Evolutionary conservation across 768 basidiomycete genomes (phyloP), one percentile per base, ranked within the genome.

Genomic region (Floccularia luteovirens): DNA sequence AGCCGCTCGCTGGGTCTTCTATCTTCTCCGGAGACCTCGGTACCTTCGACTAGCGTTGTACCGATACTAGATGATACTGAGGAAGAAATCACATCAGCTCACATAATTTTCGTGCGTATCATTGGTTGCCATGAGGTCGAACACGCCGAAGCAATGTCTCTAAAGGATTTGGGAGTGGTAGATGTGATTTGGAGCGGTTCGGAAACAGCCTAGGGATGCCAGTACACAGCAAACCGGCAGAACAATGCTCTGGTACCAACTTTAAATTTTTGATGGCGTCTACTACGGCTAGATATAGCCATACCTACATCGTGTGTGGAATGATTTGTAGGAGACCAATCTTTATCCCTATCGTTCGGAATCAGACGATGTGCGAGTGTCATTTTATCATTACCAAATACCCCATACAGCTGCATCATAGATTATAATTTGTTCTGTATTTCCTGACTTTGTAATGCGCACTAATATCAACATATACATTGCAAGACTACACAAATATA

Each of bases 91-190:
- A 48, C 43, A 12, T 61, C 62, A 7, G 60, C 59, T 4, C 44
- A 49, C 31, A 66, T 75, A 36, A 53, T 56, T 37, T 73, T 64
- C 40, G 44, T 74, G 20, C 64, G 69, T 31, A 52, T 74, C 21
- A 62, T 63, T 31, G 57, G 64, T 38, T 73, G 70, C 45, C 51
- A 50, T 11, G 50, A 60, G 43, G 60, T 74, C 38, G 49, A 49
- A 34, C 45, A 62, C 44, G 60, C 61, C 31, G 62, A 69, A 30
- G 65, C 64, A 2, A 30, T 60, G 11, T 59, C 57, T 25, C 45
- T 75, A 41, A 61, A 57, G 39, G 57, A 58, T 42, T 53, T 64
- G 31, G 70, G 66, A 21, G 63, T 65, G 8, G 43, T 54, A 36
- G 59, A 66, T 46, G 56, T 62, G 38, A 51, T 60, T 31, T 64